These are phyloP conservation scores for Metarhizium rileyi DNA, from an alignment of 2,329 filamentous ascomycete genomes.

Conservation along the genomic window DNA sequence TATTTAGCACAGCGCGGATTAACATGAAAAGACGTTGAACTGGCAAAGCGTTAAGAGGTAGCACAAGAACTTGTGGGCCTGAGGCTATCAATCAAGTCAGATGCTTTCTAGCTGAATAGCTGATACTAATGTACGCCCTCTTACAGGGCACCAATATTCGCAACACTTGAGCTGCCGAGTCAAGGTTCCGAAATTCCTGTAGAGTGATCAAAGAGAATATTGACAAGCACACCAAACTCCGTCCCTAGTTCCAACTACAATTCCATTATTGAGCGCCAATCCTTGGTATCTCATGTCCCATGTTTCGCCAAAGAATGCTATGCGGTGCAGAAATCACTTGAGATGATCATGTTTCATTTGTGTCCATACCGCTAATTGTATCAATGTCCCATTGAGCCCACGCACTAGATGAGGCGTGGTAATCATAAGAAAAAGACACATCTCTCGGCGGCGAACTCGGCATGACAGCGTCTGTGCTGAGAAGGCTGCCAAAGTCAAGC, in stretches of 20 bases:
- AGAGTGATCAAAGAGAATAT: neutral
- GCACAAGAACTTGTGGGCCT: no score
- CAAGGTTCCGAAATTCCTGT: neutral
- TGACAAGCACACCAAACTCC: neutral
- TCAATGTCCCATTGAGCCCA: constrained; percentile 22
- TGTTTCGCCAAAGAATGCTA: neutral
- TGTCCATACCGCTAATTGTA: constrained; percentile 1
- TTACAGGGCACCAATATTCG: no score
- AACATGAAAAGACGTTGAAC: no score
- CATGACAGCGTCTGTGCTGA: constrained; percentile 37
- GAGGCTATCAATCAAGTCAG: no score
- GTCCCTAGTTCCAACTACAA: neutral
- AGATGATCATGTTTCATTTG: neutral
- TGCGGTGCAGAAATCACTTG: neutral
- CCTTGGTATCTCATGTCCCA: neutral
- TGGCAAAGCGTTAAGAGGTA: no score
- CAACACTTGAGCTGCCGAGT: no score
- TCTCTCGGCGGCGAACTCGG: constrained; percentile 37
- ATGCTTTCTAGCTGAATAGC: no score
- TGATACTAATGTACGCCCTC: no score
- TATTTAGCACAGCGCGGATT: no score
- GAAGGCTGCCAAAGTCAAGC: constrained; percentile 38
- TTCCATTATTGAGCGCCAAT: neutral
- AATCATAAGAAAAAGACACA: constrained; percentile 19
- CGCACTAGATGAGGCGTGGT: constrained; percentile 17